These are phyloP conservation scores for Closterium sp. DNA, from an alignment of 139 green algal species.

Conservation along the genomic window DNA sequence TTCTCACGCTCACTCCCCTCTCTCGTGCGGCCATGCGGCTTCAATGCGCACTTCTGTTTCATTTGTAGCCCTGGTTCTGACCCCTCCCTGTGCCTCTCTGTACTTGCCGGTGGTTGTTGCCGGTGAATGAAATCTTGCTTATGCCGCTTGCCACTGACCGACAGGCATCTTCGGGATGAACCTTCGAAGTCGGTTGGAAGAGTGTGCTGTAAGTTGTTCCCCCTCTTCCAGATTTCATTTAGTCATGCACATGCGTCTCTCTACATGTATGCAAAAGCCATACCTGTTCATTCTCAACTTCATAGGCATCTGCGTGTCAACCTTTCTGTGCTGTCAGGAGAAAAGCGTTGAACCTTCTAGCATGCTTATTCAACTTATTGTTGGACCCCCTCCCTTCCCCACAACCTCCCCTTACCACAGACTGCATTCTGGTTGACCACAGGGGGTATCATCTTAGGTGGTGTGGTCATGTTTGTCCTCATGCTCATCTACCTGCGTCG, in stretches of 20 bases:
- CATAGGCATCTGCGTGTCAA: too few relatives aligned
- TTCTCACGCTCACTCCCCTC: background rate
- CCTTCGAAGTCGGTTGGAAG: conserved; percentile 52
- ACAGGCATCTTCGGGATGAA: conserved; percentile 65
- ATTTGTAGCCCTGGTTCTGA: background rate
- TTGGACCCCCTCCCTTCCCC: background rate
- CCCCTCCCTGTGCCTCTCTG: background rate
- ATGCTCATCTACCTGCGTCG: conserved; percentile 33
- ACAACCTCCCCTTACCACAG: background rate
- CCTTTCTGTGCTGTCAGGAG: too few relatives aligned
- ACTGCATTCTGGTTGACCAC: conserved; percentile 39
- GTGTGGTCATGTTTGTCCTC: conserved; percentile 33
- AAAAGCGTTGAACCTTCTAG: too few relatives aligned
- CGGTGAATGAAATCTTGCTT: too few relatives aligned
- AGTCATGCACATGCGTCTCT: background rate
- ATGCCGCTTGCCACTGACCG: background rate
- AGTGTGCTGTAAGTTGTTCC: conserved; percentile 16
- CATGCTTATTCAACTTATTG: too few relatives aligned
- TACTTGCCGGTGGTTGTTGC: background rate
- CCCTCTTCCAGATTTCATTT: background rate
- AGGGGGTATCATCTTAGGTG: conserved; percentile 40
- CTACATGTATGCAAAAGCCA: too few relatives aligned
- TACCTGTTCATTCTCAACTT: too few relatives aligned
- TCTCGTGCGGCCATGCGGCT: background rate
- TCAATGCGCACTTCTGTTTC: background rate